Percentiles rank a stretch among this genome's conserved stretches.
Evolutionary conservation across 345 rosid species (phyloP).

Genomic region (Bruguiera sexangula): DNA sequence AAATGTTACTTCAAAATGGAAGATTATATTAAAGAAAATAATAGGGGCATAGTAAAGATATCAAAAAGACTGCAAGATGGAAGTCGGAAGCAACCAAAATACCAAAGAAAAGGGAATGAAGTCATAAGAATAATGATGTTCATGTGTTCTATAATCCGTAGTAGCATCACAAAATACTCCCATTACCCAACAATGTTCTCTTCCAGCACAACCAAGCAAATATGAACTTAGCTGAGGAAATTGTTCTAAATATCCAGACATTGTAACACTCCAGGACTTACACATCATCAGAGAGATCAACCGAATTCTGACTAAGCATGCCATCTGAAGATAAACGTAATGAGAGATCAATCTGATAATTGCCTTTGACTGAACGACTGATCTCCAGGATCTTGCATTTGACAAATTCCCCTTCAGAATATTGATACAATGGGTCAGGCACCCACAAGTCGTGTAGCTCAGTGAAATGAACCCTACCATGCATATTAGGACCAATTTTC

Average conservation of each 20-base stretch:
- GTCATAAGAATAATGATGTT: no score
- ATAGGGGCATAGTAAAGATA: neutral
- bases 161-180: no score
- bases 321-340: conserved; percentile 59
- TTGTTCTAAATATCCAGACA: neutral
- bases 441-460: conserved; percentile 75
- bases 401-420: conserved; percentile 76
- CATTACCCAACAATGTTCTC: neutral
- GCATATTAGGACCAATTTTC: conserved; percentile 73
- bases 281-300: conserved; percentile 38
- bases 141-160: no score
- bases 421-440: conserved; percentile 65
- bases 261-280: conserved; percentile 34
- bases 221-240: neutral
- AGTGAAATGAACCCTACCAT: conserved; percentile 86
- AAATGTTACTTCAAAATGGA: neutral
- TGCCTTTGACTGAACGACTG: conserved; percentile 55
- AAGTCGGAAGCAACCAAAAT: neutral
- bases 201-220: neutral
- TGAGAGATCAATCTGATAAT: conserved; percentile 70
- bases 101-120: neutral
- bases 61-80: neutral
- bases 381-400: conserved; percentile 90
- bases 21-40: neutral
- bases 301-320: conserved; percentile 38